phyloP scores from a whole-genome alignment of 202 grass and related monocot genomes.

The Schoenoplectus triqueter region DNA sequence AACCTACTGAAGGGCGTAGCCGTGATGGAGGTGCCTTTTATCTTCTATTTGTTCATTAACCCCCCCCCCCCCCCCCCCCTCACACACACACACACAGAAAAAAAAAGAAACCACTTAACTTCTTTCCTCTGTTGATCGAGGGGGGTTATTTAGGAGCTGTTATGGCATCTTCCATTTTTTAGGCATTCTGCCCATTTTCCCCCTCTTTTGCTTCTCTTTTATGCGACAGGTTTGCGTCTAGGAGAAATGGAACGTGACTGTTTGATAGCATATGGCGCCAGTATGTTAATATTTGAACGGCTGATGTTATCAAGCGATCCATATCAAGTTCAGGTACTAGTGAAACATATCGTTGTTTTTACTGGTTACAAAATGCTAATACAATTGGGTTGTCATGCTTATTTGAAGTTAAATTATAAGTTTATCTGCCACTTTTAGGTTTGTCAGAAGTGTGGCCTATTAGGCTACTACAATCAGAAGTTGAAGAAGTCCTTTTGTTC shows the following conservation, averaged over 20 bases:
- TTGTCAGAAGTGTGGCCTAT: slow-evolving; percentile 85
- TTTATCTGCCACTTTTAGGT: slow-evolving; percentile 52
- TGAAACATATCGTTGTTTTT: not conserved
- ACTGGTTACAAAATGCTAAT: slow-evolving; percentile 3
- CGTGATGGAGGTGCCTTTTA: slow-evolving; percentile 73
- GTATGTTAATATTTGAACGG: slow-evolving; percentile 96
- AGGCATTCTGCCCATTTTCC: not conserved
- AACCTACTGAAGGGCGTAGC: slow-evolving; percentile 95
- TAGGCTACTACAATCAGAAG: slow-evolving; percentile 90
- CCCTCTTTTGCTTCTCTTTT: not conserved
- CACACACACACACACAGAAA: no score
- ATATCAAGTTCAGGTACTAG: slow-evolving; percentile 92
- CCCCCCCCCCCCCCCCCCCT: not conserved
- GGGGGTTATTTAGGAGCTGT: not conserved
- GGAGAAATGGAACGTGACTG: slow-evolving; percentile 99
- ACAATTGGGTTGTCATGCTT: slow-evolving; percentile 18
- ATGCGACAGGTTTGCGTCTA: slow-evolving; percentile 68
- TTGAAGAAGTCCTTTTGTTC: slow-evolving; percentile 82
- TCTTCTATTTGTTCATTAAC: not conserved
- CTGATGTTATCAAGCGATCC: slow-evolving; percentile 93
- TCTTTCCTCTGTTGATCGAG: not conserved
- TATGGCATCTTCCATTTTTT: not conserved
- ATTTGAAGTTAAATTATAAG: slow-evolving; percentile 21
- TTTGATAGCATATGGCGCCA: slow-evolving; percentile 93
- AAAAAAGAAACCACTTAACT: no score